Evolutionary conservation across 1,284 basidiomycete genomes (phyloP), one percentile per base, ranked within the genome.

Genomic region (Cryptococcus deneoformans): DNA sequence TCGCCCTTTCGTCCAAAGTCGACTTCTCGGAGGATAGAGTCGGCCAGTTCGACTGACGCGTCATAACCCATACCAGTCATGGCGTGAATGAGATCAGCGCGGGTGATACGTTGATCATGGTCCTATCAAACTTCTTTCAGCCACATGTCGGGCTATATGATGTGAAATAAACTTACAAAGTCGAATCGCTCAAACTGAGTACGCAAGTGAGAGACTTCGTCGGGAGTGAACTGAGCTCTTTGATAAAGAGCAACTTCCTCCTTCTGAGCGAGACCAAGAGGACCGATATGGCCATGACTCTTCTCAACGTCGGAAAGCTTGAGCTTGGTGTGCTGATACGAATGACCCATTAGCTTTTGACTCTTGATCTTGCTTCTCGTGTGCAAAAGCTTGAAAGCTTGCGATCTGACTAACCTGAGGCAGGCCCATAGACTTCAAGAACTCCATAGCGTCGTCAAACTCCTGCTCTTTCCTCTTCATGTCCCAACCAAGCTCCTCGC

Each of bases 401-500:
- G 29, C 38, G 42, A 43, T 16, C 44, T 44, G 61, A 65, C 79
- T 77, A 62, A 83, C 82, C 35, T 81, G 81, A 6, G 80, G 80
- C 37, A 92, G 80, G 9, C 90, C 90, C 90, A 92, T 92, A 62
- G 82, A 86, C 55, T 79, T 80, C 50, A 92, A 81, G 79, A 89
- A 91, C 43, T 73, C 72, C n/a, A 87, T 79, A 0, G 84, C 83
- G 5, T 82, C 76, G 48, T 80, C 77, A 63, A 89, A 84, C 78
- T 92, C 86, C 50, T 81, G 68, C 59, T 80, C 76, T 66, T 85
- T 83, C 62, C 85, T 82, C 53, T 77, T 70, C 37, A 78, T 74
- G 63, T 83, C 81, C 94, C 94, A 97, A 36, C 83, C 82, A 20
- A 93, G 83, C 75, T 96, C 92, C 53, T 84, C 83, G 35, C 85